These are phyloP conservation scores for Macrophomina phaseolina DNA, from an alignment of 2,329 filamentous ascomycete species.

Conservation along the genomic window DNA sequence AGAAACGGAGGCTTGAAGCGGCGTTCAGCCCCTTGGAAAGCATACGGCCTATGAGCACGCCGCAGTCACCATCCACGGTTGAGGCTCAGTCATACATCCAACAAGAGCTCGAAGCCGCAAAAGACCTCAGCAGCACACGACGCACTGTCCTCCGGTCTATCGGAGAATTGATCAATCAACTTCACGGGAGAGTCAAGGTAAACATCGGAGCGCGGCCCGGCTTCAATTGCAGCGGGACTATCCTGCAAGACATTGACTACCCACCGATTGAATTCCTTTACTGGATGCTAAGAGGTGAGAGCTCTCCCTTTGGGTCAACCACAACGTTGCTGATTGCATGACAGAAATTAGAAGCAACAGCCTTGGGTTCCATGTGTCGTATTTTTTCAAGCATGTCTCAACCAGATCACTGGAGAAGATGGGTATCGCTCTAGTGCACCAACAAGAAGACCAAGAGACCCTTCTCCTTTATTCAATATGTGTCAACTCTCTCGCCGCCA, in stretches of 20 bases:
- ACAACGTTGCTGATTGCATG: neutral
- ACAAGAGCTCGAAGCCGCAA: slow-evolving; percentile 5
- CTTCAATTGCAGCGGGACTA: neutral
- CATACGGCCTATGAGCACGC: slow-evolving; percentile 9
- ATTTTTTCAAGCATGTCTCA: slow-evolving; percentile 1
- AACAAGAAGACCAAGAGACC: slow-evolving; percentile 38
- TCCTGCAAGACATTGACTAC: neutral
- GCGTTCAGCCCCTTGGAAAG: slow-evolving; percentile 7
- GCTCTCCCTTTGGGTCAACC: too few species aligned
- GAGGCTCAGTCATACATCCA: slow-evolving; percentile 5
- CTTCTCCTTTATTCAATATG: slow-evolving; percentile 40
- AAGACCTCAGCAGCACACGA: slow-evolving; percentile 11
- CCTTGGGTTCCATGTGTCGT: slow-evolving; percentile 17
- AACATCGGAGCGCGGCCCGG: neutral
- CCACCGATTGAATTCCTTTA: slow-evolving; percentile 6
- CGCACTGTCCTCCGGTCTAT: slow-evolving; percentile 2
- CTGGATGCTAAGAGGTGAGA: slow-evolving; percentile 15
- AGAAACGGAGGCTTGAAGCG: slow-evolving; percentile 1
- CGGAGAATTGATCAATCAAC: slow-evolving; percentile 5
- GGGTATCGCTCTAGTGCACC: slow-evolving; percentile 38
- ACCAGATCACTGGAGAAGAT: slow-evolving; percentile 37
- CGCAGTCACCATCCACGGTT: slow-evolving; percentile 1
- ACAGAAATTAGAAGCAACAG: neutral
- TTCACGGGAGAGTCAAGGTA: neutral
- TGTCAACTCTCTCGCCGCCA: slow-evolving; percentile 39